Conservation (phyloP, 257 asterid species). For the Sherardia arvensis region DNA sequence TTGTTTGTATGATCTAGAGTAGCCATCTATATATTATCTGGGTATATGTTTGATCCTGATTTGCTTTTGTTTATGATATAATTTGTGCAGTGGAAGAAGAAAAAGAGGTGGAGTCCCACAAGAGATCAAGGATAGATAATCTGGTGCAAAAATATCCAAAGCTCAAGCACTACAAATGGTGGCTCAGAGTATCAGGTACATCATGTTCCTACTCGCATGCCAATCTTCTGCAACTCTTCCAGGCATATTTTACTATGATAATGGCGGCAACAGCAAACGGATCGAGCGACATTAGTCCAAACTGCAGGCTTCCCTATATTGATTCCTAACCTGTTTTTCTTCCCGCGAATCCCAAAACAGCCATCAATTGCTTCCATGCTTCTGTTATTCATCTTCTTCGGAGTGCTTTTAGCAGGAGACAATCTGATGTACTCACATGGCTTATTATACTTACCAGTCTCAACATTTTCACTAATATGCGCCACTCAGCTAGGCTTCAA, state of each 20-base stretch:
- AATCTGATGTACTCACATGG: constrained; percentile 32
- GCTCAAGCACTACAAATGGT: constrained; percentile 10
- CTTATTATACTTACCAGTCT: constrained; percentile 24
- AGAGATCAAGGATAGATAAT: neutral
- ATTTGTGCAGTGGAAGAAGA: constrained; percentile 4
- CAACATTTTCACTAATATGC: constrained; percentile 35
- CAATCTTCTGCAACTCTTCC: constrained; percentile 27
- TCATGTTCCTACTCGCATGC: constrained; percentile 19
- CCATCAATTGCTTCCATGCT: constrained; percentile 7
- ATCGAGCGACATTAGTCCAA: constrained; percentile 30
- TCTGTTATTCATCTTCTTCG: constrained; percentile 21
- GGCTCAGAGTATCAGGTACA: constrained; percentile 20
- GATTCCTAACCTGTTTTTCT: constrained; percentile 18
- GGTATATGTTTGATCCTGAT: neutral
- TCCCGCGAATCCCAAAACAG: neutral
- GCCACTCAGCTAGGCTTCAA: no score
- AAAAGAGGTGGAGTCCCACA: neutral
- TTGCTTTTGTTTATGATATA: constrained; percentile 2
- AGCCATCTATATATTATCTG: no score
- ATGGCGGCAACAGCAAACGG: constrained; percentile 40
- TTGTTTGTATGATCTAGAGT: no score
- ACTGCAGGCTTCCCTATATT: constrained; percentile 26
- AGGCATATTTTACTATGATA: constrained; percentile 26
- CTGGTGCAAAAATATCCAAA: neutral
- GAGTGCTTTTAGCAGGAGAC: constrained; percentile 22